Evolutionary conservation across 805 yeast species (phyloP), one percentile per base, ranked within the genome.

Genomic region (Sugiyamaella mastotermitis): DNA sequence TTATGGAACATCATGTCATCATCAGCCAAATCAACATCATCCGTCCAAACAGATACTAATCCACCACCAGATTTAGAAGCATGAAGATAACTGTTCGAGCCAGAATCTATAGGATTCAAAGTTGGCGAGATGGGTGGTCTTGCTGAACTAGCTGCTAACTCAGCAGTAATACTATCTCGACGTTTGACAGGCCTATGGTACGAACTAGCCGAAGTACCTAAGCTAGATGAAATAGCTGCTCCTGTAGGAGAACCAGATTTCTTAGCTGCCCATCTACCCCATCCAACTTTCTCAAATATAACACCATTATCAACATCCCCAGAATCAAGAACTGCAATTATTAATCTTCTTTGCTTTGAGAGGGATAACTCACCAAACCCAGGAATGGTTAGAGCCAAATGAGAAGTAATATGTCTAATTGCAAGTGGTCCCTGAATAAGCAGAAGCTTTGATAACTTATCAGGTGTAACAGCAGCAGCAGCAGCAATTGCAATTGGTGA

Each of bases 211-310:
- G 26, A 35, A 29, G 30, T 25, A 35, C 30, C 30, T 56, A 84
- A 94, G 52, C 85, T 95, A 0, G 94, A 83, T 50, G 82, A 20
- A 35, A 18, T 40, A 6, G 39, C 39, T 26, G 36, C 36, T 21
- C 7, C 42, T 42, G 18, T 23, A 18, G 33, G 39, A 3, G 34
- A 19, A 18, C 26, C 36, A 9, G n/a, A 60, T 57, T 14, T 63
- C 75, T 78, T 71, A 2, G 88, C 94, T 17, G 83, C 83, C 97
- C 97, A 88, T 58, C 88, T 94, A 43, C 97, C 97, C 97, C 97
- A 88, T 16, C 97, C 96, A 22, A 88, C 86, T 62, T 88, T 88
- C 54, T 86, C 94, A 62, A 88, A 88, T 19, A 42, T 41, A 5
- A 57, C 57, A 41, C 72, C 70, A 40, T 75, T 79, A 29, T 59